phyloP scores from a whole-genome alignment of 192 early-diverging fungal genomes.

The Linderina pennispora region DNA sequence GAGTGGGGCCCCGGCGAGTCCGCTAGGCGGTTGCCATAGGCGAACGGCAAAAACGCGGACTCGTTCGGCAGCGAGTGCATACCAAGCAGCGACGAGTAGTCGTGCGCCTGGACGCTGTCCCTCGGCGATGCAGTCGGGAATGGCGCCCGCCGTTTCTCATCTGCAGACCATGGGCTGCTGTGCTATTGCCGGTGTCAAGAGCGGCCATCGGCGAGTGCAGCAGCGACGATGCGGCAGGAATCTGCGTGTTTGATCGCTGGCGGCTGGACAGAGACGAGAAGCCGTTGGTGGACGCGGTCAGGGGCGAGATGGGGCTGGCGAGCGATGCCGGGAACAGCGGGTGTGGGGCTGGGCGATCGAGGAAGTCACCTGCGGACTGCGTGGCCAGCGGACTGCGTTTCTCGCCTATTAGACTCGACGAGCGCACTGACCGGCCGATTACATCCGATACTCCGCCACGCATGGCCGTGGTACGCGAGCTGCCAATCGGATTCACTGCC shows the following conservation, averaged over 20 bases:
- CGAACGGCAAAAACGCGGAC: too few species aligned
- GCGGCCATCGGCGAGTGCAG: background rate
- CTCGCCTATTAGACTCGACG: slow-evolving; percentile 28
- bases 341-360: background rate
- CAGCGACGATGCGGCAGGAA: background rate
- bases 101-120: slow-evolving; percentile 4
- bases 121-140: slow-evolving; percentile 10
- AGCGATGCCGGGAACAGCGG: background rate
- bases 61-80: slow-evolving; percentile 11
- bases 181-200: background rate
- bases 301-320: background rate
- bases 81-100: slow-evolving; percentile 1
- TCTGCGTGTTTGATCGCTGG: background rate
- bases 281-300: background rate
- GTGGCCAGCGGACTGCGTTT: slow-evolving; percentile 21
- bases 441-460: slow-evolving; percentile 17
- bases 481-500: slow-evolving; percentile 18
- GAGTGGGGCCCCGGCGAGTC: too few species aligned
- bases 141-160: background rate
- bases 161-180: background rate
- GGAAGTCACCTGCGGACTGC: slow-evolving; percentile 5
- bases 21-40: slow-evolving; percentile 1
- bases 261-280: background rate
- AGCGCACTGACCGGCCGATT: slow-evolving; percentile 33
- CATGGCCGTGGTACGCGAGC: slow-evolving; percentile 27